Conservation (phyloP, 176 grass and related monocot genomes). For the Ensete glaucum region DNA sequence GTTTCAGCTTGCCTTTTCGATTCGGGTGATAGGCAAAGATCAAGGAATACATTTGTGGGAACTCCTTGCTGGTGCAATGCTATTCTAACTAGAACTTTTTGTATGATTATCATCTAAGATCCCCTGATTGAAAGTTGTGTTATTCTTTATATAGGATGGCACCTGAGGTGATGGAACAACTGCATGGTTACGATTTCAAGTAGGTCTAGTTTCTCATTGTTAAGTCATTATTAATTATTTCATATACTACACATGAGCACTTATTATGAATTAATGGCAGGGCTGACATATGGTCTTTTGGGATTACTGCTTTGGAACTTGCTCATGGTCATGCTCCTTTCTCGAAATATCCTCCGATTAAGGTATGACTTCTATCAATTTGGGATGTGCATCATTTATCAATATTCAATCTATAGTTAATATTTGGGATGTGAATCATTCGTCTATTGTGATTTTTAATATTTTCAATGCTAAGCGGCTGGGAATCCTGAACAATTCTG, state of each 20-base stretch:
- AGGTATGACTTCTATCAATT: slow-evolving; percentile 37
- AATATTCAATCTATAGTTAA: no score
- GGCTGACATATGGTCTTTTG: slow-evolving; percentile 99
- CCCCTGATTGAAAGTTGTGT: no score
- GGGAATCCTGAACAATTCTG: no score
- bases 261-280: slow-evolving; percentile 23
- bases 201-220: slow-evolving; percentile 25
- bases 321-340: slow-evolving; percentile 97
- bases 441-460: no score
- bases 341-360: slow-evolving; percentile 98
- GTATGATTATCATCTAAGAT: background rate
- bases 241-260: background rate
- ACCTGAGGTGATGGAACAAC: slow-evolving; percentile 88
- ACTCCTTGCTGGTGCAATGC: slow-evolving; percentile 83
- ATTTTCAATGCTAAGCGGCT: no score
- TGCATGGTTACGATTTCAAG: slow-evolving; percentile 93
- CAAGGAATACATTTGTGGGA: slow-evolving; percentile 94
- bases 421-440: background rate
- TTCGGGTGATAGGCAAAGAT: slow-evolving; percentile 85
- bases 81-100: background rate
- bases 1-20: slow-evolving; percentile 98
- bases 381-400: background rate
- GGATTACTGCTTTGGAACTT: slow-evolving; percentile 92
- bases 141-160: slow-evolving; percentile 74
- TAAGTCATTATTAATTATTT: background rate